These are phyloP conservation scores for Clausena lansium DNA, from an alignment of 345 rosid genomes.

Conservation along the genomic window DNA sequence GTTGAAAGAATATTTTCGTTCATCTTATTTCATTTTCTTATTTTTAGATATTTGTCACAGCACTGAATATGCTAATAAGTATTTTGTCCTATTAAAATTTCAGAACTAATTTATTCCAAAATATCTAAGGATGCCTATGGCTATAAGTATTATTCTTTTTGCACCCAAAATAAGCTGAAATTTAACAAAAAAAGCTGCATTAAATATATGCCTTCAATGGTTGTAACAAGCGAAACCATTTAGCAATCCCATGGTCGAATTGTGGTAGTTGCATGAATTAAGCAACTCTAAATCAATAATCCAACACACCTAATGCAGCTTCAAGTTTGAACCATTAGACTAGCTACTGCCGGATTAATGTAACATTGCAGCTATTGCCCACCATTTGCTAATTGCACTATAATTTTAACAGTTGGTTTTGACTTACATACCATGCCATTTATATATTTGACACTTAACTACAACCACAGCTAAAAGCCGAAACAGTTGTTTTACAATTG, in stretches of 20 bases:
- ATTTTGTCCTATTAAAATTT: neutral
- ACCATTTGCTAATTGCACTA: too few species aligned
- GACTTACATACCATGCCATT: neutral
- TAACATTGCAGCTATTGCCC: too few species aligned
- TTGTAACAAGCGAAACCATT: neutral
- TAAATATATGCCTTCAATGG: neutral
- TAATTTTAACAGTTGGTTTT: neutral
- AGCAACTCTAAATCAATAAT: neutral
- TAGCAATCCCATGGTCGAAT: neutral
- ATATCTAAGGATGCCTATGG: neutral
- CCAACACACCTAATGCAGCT: neutral
- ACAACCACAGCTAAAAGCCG: neutral
- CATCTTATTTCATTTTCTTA: neutral
- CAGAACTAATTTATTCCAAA: neutral
- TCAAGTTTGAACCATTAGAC: neutral
- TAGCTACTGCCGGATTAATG: too few species aligned
- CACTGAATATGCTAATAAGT: neutral
- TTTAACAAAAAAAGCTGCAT: too few species aligned
- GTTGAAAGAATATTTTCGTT: neutral
- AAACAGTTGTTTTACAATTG: constrained; percentile 19
- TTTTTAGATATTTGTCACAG: neutral
- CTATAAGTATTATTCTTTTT: neutral
- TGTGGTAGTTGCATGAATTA: neutral
- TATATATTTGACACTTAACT: neutral
- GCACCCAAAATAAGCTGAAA: neutral